Base-by-base conservation (phyloP, 1,284 basidiomycete genomes). In the Pseudozyma hubeiensis region DNA sequence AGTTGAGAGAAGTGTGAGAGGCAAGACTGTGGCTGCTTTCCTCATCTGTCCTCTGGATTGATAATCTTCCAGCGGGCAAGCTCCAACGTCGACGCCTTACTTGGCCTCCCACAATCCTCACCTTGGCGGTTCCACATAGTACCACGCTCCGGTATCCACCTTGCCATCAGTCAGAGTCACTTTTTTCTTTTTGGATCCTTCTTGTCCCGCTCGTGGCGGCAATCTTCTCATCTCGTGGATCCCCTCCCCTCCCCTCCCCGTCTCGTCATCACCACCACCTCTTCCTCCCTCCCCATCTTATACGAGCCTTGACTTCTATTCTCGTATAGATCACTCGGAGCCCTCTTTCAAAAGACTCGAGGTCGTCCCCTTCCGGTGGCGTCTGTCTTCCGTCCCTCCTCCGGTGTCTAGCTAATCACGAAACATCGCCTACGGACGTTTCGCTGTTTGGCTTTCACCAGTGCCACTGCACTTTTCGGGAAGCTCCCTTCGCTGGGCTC, bases 251-350 rank as follows among this genome's bases (percentile, higher is more conserved):
- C 24, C 24, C 24, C 24, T 24, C 24, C 24, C 24, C 24, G 24
- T 37, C 35, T 37, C 35, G 33, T 39, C 44, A 31, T 50, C 9
- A 39, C 29, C 41, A 19, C 51, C 53, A 46, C 52, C 63, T 39
- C n/a, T 16, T 24, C 47, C 24, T 33, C 34, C 9, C 39, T 40
- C 6, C 24, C 40, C 40, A 33, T n/a, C 34, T 46, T 16, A 29
- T 37, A 50, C 57, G 56, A 65, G 63, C 16, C 35, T 41, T 40
- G 49, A 10, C 11, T 30, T 13, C 52, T 14, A 33, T 24, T 34
- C 50, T 57, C 58, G 64, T 61, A 58, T 57, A 35, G 50, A 57
- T 41, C n/a, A 35, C n/a, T n/a, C 29, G 46, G 46, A 51, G 53
- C 34, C 43, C 33, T 29, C n/a, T 35, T 19, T 1, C 31, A 7